A percentile compares a stretch with the other conserved stretches of the same genome.
These are phyloP conservation scores for Lipomyces yarrowii DNA, from an alignment of 1,139 yeast genomes.

Conservation along the genomic window DNA sequence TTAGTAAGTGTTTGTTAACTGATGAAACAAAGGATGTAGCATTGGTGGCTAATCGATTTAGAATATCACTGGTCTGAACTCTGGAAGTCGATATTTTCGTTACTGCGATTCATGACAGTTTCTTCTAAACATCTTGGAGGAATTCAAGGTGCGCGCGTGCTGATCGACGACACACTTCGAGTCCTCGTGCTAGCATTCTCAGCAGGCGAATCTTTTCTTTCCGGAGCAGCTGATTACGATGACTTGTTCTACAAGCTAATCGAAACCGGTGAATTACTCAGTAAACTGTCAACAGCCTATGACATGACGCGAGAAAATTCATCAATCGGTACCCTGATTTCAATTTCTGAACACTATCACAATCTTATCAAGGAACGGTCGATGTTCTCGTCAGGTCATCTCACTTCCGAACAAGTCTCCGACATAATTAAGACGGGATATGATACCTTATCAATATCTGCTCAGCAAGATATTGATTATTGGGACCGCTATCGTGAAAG, in stretches of 20 bases:
- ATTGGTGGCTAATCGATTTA: conserved; percentile 34
- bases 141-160: conserved; percentile 4
- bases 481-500: conserved; percentile 31
- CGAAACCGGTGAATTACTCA: conserved; percentile 37
- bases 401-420: conserved; percentile 28
- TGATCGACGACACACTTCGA: conserved; percentile 35
- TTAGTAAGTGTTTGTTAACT: conserved; percentile 4
- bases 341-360: conserved; percentile 31
- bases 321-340: conserved; percentile 22
- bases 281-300: conserved; percentile 30
- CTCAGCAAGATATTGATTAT: conserved; percentile 26
- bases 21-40: conserved; percentile 33
- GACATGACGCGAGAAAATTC: conserved; percentile 10
- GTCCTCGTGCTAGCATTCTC: conserved; percentile 40
- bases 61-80: conserved; percentile 46
- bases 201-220: conserved; percentile 42
- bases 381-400: conserved; percentile 14
- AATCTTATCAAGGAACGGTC: conserved; percentile 23
- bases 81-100: conserved; percentile 43
- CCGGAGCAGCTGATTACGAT: conserved; percentile 41
- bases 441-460: conserved; percentile 31
- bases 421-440: conserved; percentile 30
- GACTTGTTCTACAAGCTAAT: conserved; percentile 43
- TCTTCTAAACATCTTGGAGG: conserved; percentile 26
- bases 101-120: conserved; percentile 37